These are phyloP conservation scores for Neurospora sp. DNA, from an alignment of 495 filamentous ascomycete genomes.

Conservation along the genomic window DNA sequence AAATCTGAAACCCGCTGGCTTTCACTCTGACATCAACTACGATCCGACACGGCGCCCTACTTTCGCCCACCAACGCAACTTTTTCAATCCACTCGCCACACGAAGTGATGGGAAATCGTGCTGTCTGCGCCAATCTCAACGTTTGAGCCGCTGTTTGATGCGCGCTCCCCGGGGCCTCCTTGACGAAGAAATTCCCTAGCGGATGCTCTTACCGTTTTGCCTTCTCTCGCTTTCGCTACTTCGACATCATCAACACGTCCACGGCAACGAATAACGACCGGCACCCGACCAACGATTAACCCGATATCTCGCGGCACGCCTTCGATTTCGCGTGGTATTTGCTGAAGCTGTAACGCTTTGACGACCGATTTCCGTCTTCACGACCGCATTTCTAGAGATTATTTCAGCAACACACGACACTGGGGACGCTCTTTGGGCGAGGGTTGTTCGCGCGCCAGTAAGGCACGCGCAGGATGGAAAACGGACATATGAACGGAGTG, in stretches of 20 bases:
- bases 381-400: background rate
- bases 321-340: background rate
- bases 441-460: constrained; percentile 5
- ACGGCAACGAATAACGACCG: background rate
- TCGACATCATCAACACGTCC: background rate
- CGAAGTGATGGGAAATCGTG: constrained; percentile 11
- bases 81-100: background rate
- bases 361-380: background rate
- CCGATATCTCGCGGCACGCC: background rate
- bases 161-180: constrained; percentile 2
- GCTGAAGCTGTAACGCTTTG: background rate
- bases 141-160: constrained; percentile 8
- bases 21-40: background rate
- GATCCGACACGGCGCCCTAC: background rate
- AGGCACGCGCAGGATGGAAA: constrained; percentile 36
- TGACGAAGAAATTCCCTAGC: background rate
- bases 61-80: background rate
- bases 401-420: background rate
- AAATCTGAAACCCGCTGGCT: background rate
- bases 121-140: background rate
- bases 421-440: background rate
- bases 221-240: background rate
- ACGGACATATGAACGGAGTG: constrained; percentile 32
- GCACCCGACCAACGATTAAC: background rate
- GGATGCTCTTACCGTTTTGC: background rate